Base-by-base conservation (phyloP, 75 land plant species). In the Azolla pinnata region DNA sequence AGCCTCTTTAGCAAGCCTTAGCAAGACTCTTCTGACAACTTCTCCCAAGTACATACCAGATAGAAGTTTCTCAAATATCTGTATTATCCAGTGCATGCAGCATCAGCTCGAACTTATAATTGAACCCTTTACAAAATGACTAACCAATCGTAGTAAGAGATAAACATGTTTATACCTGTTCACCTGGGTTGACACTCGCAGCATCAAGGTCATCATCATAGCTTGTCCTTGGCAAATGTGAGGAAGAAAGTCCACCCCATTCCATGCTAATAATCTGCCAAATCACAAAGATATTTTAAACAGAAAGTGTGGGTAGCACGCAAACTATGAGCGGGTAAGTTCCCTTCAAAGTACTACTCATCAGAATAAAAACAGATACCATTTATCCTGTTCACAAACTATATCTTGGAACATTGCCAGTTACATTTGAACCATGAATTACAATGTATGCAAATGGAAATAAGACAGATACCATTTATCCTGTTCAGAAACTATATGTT, bases 241-340 rank as follows among this genome's bases (percentile, higher is more conserved):
- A 77, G 30, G 99, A 83, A 83, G 88, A 95, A 30, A 95, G 89
- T 33, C 83, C 86, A 54, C 96, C 99, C 99, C 99, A 95, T 59
- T 95, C 99, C 83, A 86, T 89, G 63, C 86, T 89, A 29, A 89
- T 74, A 49, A 86, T 91, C 99, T 95, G 54, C 47, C 54, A 62
- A 31, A 4, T 2, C 7, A 38, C 14, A 38, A 33, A 35, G 51
- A 34, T 7, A 38, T n/a, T n/a, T n/a, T n/a, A n/a, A n/a, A n/a
- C n/a, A n/a, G n/a, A n/a, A n/a, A n/a, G n/a, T n/a, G n/a, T n/a
- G n/a, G n/a, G n/a, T n/a, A n/a, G n/a, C n/a, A n/a, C n/a, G n/a
- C n/a, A n/a, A n/a, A n/a, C n/a, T n/a, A n/a, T n/a, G n/a, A n/a
- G n/a, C n/a, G n/a, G n/a, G n/a, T n/a, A n/a, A n/a, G n/a, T n/a